Base-by-base conservation (phyloP, 768 basidiomycete genomes). In the Trametes meyenii region DNA sequence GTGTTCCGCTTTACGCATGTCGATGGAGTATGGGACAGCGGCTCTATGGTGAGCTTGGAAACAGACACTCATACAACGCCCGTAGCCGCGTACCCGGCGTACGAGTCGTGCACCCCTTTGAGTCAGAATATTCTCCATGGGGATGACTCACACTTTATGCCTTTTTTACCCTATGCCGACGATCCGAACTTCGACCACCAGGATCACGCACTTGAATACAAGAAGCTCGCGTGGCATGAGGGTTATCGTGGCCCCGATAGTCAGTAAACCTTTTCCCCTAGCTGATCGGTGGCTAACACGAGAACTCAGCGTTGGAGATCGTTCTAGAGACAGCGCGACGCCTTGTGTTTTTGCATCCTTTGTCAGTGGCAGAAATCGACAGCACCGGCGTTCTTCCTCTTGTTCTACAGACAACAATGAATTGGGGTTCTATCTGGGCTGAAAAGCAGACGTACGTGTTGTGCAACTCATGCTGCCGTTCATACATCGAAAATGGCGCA, bases 61-160 rank as follows among this genome's bases (percentile, higher is more conserved):
- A 35, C 53, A 26, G 17, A n/a, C 24, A 17, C 36, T 16, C 23
- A 33, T 26, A 12, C 42, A 26, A 19, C 5, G 14, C 33, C 50
- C n/a, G 23, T n/a, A 3, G 7, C 10, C 19, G 69, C 72, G 3
- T 67, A 74, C 64, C 75, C 82, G 0, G 64, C 70, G 5, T 89
- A 90, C 67, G 86, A 88, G 65, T 74, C 78, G 1, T 88, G 85
- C 67, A 76, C 85, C 2, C 84, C 87, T 1, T 63, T 77, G 2
- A 65, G 69, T 12, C 76, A 78, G 48, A 85, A 76, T 48, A 73
- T 85, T 16, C 76, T 79, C 46, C 74, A 76, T 17, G 86, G 84
- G 3, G 51, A 52, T 13, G 51, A 52, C 21, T 21, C 51, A 4
- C 39, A 52, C 36, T 52, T 19, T 23, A 52, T 52, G 51, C 51